Evolutionary conservation across 2,329 filamentous ascomycete genomes (phyloP), one percentile per base, ranked within the genome.

Genomic region (Exutisphaerella laricina): DNA sequence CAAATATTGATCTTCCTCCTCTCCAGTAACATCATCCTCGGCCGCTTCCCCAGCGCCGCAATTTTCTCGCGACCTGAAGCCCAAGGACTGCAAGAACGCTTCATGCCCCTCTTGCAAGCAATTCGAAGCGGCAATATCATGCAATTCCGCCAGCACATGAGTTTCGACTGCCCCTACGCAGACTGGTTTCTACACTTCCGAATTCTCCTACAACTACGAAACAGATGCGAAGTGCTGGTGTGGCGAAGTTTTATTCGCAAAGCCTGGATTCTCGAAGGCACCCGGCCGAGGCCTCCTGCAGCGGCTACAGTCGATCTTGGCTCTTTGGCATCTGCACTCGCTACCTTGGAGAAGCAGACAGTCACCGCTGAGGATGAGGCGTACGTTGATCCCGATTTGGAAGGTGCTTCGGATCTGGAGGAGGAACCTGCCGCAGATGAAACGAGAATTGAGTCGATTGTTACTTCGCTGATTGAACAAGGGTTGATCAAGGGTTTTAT

Each of bases 1-100:
- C 72, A 83, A 40, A 89, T 96, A 47, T 79, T 96, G 26, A 84
- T 85, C 31, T 90, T 89, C 62, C 78, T 96, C 28, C 82, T 94
- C 45, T 78, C 88, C 1, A 77, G 80, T 54, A 95, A 94, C 60
- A 74, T 96, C 41, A 80, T 94, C 26, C 74, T 94, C 34, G 90
- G 88, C 16, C 82, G 87, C 21, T 87, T 96, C 53, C 89, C 90
- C 1, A 84, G 83, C 1, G 59, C 68, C 6, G 47, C 63, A 2
- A 74, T 95, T 1, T 76, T 94, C 32, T 68, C 75, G 28, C 77
- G 82, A 1, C 82, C 84, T 3, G 87, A 92, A 66, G 81, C 86
- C 9, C 65, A 70, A 42, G 75, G 74, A 1, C 70, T 94, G 16
- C 72, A 70, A 0, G 70, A 79, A 16, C 74, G 82, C 36, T 96